Base-by-base conservation (phyloP, 139 green algal genomes). In the Bryopsis sp. region DNA sequence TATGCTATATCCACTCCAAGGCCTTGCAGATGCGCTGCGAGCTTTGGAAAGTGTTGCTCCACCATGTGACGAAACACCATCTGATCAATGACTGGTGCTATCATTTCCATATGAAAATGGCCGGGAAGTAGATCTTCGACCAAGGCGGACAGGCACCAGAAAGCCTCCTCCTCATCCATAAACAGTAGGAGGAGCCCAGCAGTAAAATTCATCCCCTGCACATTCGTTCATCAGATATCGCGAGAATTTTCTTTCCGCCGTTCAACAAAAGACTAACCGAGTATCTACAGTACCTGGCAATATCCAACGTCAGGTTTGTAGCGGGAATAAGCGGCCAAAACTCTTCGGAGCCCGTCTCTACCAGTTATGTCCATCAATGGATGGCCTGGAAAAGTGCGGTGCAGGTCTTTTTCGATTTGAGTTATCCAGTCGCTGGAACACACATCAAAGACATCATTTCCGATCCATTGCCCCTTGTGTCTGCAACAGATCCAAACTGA, bases 351-450 rank as follows among this genome's bases (percentile, higher is more conserved):
- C 8, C 75, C 80, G 6, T 48, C 70, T 15, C 78, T 70, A 7
- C 87, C 85, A 28, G 57, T 62, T 39, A 74, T 47, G 29, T 89
- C 84, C 80, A 94, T 87, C 2, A 84, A 48, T 34, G 78, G 74
- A 71, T 92, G 88, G 1, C 77, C 76, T 0, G 88, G 82, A 64
- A 94, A 92, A 19, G 89, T 95, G 38, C 89, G 81, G 2, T 81
- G 73, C 68, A 95, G 72, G 71, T 95, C 89, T 69, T 94, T 94
- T 58, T 93, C 87, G 39, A 94, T 90, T 72, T 94, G 87, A 32
- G n/a, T n/a, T n/a, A n/a, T n/a, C n/a, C n/a, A n/a, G n/a, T n/a
- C n/a, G n/a, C n/a, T n/a, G n/a, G n/a, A n/a, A n/a, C n/a, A n/a
- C n/a, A n/a, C n/a, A n/a, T n/a, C n/a, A n/a, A n/a, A n/a, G n/a